Conservation (phyloP, 352 stramenopile species). For the Phytophthora podocarpi region DNA sequence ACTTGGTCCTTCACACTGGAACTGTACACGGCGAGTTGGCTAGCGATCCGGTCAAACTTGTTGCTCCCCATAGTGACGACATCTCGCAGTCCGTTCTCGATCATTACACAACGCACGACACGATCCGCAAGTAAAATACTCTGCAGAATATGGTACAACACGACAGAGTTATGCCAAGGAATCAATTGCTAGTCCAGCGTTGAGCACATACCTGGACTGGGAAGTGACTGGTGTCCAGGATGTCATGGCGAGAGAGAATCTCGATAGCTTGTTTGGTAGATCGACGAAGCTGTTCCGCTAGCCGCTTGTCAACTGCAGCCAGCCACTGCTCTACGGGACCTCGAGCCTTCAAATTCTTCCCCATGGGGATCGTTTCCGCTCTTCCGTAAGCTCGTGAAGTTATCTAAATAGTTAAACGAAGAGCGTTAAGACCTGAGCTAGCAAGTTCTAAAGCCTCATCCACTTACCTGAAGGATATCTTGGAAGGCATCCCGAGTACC, state of each 20-base stretch:
- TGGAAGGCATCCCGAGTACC: constrained; percentile 62
- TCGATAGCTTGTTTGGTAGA: constrained; percentile 50
- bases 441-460: background rate
- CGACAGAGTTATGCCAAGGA: too few relatives aligned
- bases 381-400: constrained; percentile 47
- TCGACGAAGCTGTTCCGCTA: constrained; percentile 62
- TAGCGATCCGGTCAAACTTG: constrained; percentile 1
- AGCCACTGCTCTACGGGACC: constrained; percentile 77
- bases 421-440: background rate
- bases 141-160: constrained; percentile 19
- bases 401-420: constrained; percentile 12
- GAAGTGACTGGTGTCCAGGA: constrained; percentile 14
- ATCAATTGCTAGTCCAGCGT: too few relatives aligned
- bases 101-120: constrained; percentile 46
- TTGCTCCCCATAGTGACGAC: background rate
- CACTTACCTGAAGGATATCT: constrained; percentile 49
- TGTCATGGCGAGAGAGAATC: constrained; percentile 21
- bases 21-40: constrained; percentile 13
- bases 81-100: constrained; percentile 32
- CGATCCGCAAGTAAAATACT: constrained; percentile 55
- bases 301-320: constrained; percentile 54
- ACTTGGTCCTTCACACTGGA: background rate
- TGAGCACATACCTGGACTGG: constrained; percentile 41
- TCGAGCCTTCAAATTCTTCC: constrained; percentile 76
- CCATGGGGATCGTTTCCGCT: constrained; percentile 60